These are phyloP conservation scores for Microbotryum lychnidis-dioicae DNA, from an alignment of 1,284 basidiomycete genomes.

Conservation along the genomic window DNA sequence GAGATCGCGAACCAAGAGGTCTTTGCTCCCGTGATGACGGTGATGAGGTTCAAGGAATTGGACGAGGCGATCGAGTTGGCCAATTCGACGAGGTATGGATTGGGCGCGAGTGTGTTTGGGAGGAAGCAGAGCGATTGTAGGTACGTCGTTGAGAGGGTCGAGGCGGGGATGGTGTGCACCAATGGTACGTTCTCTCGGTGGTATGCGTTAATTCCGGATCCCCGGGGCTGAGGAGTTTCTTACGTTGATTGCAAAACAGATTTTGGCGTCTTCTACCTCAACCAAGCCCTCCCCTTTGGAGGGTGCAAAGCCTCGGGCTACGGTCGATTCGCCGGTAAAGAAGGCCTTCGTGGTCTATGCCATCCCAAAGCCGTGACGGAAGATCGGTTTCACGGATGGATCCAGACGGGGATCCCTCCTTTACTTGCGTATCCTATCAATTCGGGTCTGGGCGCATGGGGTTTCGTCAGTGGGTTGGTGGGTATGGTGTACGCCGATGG, in stretches of 20 bases:
- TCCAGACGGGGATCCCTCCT: slow-evolving; percentile 74
- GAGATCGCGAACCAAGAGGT: slow-evolving; percentile 70
- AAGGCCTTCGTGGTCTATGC: slow-evolving; percentile 78
- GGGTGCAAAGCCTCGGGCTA: slow-evolving; percentile 73
- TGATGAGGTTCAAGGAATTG: slow-evolving; percentile 70
- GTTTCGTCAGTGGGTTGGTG: slow-evolving; percentile 23
- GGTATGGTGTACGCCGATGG: slow-evolving; percentile 13
- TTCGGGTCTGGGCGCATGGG: slow-evolving; percentile 12
- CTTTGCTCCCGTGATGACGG: slow-evolving; percentile 77
- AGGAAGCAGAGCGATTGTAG: slow-evolving; percentile 64
- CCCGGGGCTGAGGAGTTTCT: too few relatives aligned
- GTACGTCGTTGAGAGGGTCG: slow-evolving; percentile 64
- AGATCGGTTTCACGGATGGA: slow-evolving; percentile 70
- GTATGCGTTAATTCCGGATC: too few relatives aligned
- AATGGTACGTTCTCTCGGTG: slow-evolving; percentile 44
- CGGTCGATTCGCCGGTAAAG: slow-evolving; percentile 80
- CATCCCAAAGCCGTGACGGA: slow-evolving; percentile 77
- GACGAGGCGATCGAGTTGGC: slow-evolving; percentile 78
- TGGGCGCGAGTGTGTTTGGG: slow-evolving; percentile 95
- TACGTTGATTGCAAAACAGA: not conserved
- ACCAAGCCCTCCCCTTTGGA: slow-evolving; percentile 86
- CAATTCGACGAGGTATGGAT: slow-evolving; percentile 71
- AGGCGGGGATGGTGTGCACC: slow-evolving; percentile 94
- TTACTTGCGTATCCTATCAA: slow-evolving; percentile 40
- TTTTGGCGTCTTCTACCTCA: slow-evolving; percentile 33